Base-by-base conservation (phyloP, 305 asterid species). In the Ilex paraguariensis region DNA sequence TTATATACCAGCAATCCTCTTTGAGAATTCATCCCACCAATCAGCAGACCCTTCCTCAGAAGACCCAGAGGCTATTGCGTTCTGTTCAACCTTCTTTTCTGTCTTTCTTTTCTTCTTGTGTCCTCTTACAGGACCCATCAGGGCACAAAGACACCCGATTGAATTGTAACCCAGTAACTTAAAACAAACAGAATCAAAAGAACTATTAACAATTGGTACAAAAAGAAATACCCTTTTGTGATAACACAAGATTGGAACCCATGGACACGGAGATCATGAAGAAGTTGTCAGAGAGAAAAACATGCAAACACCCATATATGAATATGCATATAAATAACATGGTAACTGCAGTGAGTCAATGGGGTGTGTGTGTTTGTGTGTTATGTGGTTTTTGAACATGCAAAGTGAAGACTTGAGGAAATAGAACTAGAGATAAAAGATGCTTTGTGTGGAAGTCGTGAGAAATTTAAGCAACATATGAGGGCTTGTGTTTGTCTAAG, bases 61-160 rank as follows among this genome's bases (percentile, higher is more conserved):
- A 80, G 86, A 81, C 65, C 82, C 85, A 54, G 86, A 82, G 64
- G 68, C 79, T 62, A 74, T 56, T 60, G 76, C 48, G 60, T 69
- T 74, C 13, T 71, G 82, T 71, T 84, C 95, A 58, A 62, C 69
- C 67, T 83, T 87, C 69, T 66, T 79, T 76, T 87, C 86, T 48
- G 68, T 31, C 76, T 85, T 86, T 73, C 87, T 87, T 75, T 75
- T 83, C 81, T 80, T 89, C 66, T 83, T 85, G 56, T 64, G 73
- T 60, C 88, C 84, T 84, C 86, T 83, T 61, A 87, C 33, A 57
- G 95, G 97, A 57, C 81, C 94, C 97, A 89, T 89, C 69, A 63
- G 45, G 32, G 61, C 61, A 53, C 31, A 66, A 42, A 59, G 60
- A 65, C 50, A 49, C 62, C 70, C 66, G 63, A 73, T 73, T 70